Percentiles rank a stretch among this genome's conserved stretches.
Evolutionary conservation across 176 grass and related monocot species (phyloP).

Genomic region (Leersia perrieri): DNA sequence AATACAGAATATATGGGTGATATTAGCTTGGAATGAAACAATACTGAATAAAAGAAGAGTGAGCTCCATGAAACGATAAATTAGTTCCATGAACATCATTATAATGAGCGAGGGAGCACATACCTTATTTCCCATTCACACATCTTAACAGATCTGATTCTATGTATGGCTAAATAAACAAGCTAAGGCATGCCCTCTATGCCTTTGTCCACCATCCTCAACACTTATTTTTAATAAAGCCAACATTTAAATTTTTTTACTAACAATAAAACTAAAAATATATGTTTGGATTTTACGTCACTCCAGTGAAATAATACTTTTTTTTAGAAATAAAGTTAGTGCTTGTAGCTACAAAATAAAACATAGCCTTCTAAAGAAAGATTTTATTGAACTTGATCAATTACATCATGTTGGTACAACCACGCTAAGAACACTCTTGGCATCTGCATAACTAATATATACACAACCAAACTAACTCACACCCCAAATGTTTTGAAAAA

Average conservation of each 20-base stretch:
- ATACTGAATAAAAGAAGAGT: too few species aligned
- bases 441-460: too few species aligned
- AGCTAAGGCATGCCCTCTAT: background rate
- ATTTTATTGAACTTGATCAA: too few species aligned
- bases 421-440: too few species aligned
- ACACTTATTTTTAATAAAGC: background rate
- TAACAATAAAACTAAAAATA: slow-evolving; percentile 57
- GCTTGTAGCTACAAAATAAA: background rate
- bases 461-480: too few species aligned
- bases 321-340: slow-evolving; percentile 25
- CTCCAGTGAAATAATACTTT: slow-evolving; percentile 57
- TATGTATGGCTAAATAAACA: background rate
- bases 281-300: slow-evolving; percentile 49
- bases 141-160: background rate
- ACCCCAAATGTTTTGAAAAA: too few species aligned
- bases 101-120: background rate
- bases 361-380: too few species aligned
- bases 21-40: background rate
- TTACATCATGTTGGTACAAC: too few species aligned
- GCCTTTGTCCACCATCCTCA: background rate
- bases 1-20: too few species aligned
- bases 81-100: background rate
- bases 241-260: background rate
- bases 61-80: background rate
- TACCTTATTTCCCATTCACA: background rate